Percentiles rank a stretch among this genome's conserved stretches.
These are phyloP conservation scores for Periconia digitata DNA, from an alignment of 2,329 filamentous ascomycete genomes.

Conservation along the genomic window DNA sequence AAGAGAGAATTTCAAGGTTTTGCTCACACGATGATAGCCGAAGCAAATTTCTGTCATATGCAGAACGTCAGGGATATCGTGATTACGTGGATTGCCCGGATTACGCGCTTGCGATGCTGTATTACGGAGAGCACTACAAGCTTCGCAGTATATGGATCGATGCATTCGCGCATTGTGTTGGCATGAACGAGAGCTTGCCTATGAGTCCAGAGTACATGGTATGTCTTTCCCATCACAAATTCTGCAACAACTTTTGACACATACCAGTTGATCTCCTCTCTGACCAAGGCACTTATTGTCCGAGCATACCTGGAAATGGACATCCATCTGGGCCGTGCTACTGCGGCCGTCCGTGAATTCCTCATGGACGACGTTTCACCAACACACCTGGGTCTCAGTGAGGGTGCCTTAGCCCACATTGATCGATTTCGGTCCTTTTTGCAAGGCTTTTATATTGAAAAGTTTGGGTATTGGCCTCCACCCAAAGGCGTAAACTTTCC, in stretches of 20 bases:
- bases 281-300: slow-evolving; percentile 67
- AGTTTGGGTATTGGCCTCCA: slow-evolving; percentile 74
- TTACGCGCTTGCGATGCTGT: slow-evolving; percentile 68
- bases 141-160: slow-evolving; percentile 68
- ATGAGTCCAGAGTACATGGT: slow-evolving; percentile 63
- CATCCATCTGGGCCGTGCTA: slow-evolving; percentile 59
- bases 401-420: slow-evolving; percentile 65
- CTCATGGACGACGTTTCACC: slow-evolving; percentile 71
- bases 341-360: slow-evolving; percentile 64
- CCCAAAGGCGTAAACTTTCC: slow-evolving; percentile 55
- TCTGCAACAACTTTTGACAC: slow-evolving; percentile 7
- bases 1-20: slow-evolving; percentile 66
- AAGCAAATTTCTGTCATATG: slow-evolving; percentile 64
- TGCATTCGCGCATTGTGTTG: slow-evolving; percentile 76
- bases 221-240: slow-evolving; percentile 27
- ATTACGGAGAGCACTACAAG: slow-evolving; percentile 67
- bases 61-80: slow-evolving; percentile 70
- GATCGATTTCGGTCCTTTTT: slow-evolving; percentile 73
- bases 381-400: slow-evolving; percentile 64
- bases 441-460: slow-evolving; percentile 64
- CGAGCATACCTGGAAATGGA: slow-evolving; percentile 67
- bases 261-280: slow-evolving; percentile 43
- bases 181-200: slow-evolving; percentile 68
- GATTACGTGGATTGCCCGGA: slow-evolving; percentile 66
- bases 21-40: slow-evolving; percentile 45